Conservation (phyloP, 148 eudicot genomes). For the Vaccinium darrowii region DNA sequence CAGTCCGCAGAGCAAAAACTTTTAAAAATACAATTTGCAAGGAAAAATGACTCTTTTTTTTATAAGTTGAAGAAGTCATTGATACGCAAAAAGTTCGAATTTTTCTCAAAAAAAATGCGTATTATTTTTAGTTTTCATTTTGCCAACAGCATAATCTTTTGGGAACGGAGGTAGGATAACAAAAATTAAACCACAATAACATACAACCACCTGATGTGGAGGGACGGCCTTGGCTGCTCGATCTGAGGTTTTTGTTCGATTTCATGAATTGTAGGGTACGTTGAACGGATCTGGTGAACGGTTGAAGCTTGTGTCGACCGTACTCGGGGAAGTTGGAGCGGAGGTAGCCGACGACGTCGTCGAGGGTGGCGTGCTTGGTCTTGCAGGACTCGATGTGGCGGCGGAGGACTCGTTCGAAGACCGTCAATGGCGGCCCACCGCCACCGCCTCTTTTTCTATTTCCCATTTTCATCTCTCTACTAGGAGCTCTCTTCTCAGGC, state of each 20-base stretch:
- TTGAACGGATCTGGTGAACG: conserved; percentile 27
- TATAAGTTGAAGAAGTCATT: too few relatives aligned
- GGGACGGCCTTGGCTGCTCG: neutral
- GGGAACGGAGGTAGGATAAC: too few relatives aligned
- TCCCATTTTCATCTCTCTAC: conserved; percentile 5
- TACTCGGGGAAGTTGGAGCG: conserved; percentile 27
- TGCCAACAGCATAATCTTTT: too few relatives aligned
- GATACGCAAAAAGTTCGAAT: too few relatives aligned
- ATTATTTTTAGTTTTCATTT: too few relatives aligned
- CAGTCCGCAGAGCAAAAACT: too few relatives aligned
- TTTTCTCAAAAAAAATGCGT: too few relatives aligned
- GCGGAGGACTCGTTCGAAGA: conserved; percentile 26
- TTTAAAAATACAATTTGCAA: too few relatives aligned
- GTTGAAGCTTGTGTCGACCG: conserved; percentile 29
- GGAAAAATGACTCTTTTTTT: too few relatives aligned
- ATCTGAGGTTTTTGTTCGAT: neutral
- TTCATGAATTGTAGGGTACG: conserved; percentile 12
- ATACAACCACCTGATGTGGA: neutral
- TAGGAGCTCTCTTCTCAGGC: too few relatives aligned
- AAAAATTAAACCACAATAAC: too few relatives aligned
- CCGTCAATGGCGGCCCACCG: neutral
- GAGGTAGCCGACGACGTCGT: conserved; percentile 33
- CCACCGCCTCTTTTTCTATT: conserved; percentile 2
- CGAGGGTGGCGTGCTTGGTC: conserved; percentile 19
- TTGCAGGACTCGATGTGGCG: conserved; percentile 23